Evolutionary conservation across 2,329 filamentous ascomycete genomes (phyloP).

Genomic region (Emmonsia crescens): DNA sequence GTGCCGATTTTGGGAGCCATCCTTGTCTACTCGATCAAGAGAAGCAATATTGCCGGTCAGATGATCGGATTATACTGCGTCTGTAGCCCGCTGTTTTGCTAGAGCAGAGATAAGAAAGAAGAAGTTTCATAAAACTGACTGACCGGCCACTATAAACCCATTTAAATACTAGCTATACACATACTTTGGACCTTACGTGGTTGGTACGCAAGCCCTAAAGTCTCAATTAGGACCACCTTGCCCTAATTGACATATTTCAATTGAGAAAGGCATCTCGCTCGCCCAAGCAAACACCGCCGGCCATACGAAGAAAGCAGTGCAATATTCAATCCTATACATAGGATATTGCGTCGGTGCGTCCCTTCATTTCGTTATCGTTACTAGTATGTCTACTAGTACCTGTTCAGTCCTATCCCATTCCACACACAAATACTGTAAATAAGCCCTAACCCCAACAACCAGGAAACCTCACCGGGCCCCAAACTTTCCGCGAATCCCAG

Average conservation of each 20-base stretch:
- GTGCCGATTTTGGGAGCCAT: conserved; percentile 23
- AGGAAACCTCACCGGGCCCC: conserved; percentile 34
- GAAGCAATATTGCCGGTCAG: conserved; percentile 27
- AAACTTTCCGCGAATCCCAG: conserved; percentile 31
- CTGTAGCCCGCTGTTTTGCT: neutral
- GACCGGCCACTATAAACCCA: neutral
- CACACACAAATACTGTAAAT: neutral
- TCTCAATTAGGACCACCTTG: neutral
- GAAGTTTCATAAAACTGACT: neutral
- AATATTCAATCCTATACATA: conserved; percentile 30
- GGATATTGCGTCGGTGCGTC: conserved; percentile 28
- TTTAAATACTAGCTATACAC: conserved; percentile 28
- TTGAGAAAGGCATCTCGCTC: conserved; percentile 6
- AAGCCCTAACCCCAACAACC: neutral
- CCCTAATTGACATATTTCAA: neutral
- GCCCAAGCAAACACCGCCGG: conserved; percentile 25
- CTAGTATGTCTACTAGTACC: too few species aligned
- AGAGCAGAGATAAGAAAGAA: neutral
- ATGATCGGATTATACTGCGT: conserved; percentile 32
- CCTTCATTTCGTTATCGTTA: neutral
- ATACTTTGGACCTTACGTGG: conserved; percentile 27
- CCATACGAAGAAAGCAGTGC: conserved; percentile 33
- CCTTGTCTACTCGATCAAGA: conserved; percentile 21
- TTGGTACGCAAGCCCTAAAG: conserved; percentile 12
- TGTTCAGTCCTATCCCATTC: neutral